Base-by-base conservation (phyloP, 768 basidiomycete species). In the Termitomyces sp. region DNA sequence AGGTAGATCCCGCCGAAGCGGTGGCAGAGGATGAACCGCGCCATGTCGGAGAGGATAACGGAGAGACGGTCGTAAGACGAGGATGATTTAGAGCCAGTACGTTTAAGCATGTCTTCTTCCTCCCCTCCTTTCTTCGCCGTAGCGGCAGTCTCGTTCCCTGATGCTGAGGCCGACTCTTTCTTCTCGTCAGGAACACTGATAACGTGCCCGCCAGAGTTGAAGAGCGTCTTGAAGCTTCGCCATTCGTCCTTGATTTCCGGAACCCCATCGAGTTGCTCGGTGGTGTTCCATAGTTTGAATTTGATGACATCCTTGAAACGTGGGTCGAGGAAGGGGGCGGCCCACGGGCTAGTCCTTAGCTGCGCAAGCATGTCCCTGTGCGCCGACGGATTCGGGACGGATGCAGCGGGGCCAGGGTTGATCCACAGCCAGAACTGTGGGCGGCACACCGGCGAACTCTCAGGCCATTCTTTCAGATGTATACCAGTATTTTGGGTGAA, bases 371-470 rank as follows among this genome's bases (percentile, higher is more conserved):
- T 95, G 64, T 94, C 89, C 50, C 73, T 74, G 46, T 87, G 67
- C 2, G 91, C 94, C 16, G 76, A 80, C 0, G 89, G 89, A 61
- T 93, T 91, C 0, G 91, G 90, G 1, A 91, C 78, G 32, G 86
- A 75, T 6, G 92, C 91, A 2, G 93, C 94, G 15, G 93, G 92
- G 22, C 92, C 92, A 13, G 93, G 94, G 63, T 95, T 96, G 67
- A 97, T 91, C 95, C 95, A 97, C 49, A 97, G 69, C 92, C 92
- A 96, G 69, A 97, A 90, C 65, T 95, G 85, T 0, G 95, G 91
- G 10, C 90, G 84, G 67, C 94, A 98, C 23, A 85, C 77, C 2
- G 66, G 63, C 1, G 81, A 62, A 48, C 81, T 72, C 4, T 59
- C 43, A 0, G 74, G 73, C 66, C 69, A 73, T 7, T 76, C 67